phyloP scores from a whole-genome alignment of 179 eudicot species.

The Beta corolliflora region DNA sequence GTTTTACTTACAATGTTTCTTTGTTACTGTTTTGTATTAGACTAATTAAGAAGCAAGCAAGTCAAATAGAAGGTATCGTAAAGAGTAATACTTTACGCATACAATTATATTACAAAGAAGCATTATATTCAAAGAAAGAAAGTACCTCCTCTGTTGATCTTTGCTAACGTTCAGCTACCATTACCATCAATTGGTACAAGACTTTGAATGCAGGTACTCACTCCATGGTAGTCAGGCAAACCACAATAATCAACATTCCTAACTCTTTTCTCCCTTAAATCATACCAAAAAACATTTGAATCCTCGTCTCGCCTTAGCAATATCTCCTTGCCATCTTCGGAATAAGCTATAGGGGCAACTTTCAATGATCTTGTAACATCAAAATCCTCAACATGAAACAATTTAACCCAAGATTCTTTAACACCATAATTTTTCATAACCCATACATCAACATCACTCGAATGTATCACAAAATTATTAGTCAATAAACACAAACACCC shows the following conservation, averaged over 20 bases:
- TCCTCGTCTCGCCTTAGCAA: constrained; percentile 10
- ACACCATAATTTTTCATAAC: constrained; percentile 32
- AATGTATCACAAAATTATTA: background rate
- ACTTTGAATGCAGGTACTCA: constrained; percentile 11
- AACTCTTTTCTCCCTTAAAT: constrained; percentile 10
- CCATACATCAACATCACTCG: constrained; percentile 18
- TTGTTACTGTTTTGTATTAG: no score
- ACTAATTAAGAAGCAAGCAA: no score
- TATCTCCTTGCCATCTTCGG: constrained; percentile 8
- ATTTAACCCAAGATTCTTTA: constrained; percentile 17
- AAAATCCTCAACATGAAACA: constrained; percentile 12
- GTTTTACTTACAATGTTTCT: no score
- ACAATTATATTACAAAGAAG: no score
- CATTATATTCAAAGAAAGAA: no score
- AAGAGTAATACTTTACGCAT: no score
- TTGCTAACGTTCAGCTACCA: no score
- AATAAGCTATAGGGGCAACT: background rate
- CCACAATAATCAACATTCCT: background rate
- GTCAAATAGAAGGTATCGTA: no score
- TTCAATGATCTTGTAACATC: background rate
- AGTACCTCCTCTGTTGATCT: no score
- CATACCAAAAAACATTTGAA: constrained; percentile 17
- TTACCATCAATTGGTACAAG: no score
- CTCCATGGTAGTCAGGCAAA: background rate
- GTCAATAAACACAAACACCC: constrained; percentile 24